Evolutionary conservation across 2,329 filamentous ascomycete genomes (phyloP), one percentile per base, ranked within the genome.

Genomic region (Cladosporium sp.): DNA sequence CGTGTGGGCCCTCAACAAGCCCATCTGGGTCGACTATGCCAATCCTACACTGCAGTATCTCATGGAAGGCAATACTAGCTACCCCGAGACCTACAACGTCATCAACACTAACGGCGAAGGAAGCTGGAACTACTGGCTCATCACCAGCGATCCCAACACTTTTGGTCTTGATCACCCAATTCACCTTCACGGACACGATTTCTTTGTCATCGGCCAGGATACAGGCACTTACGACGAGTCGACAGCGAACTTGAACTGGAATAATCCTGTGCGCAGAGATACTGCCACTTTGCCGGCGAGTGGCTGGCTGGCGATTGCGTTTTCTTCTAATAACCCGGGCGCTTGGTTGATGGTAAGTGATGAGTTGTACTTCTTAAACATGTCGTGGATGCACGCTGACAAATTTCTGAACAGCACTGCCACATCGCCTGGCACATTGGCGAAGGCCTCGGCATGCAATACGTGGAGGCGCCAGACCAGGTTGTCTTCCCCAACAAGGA

Each of bases 381-480:
- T 24, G 24, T 24, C 24, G 24, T 24, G 24, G 24, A 24, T 24
- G 24, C 24, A 12, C 18, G 21, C 58, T 32, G 8, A 54, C 52
- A 51, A 5, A 26, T 52, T n/a, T 30, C n/a, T 21, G 24, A 38
- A 58, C 55, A 64, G 61, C 61, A 74, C 65, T 74, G 68, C 52
- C 60, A 73, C 61, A 68, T 74, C 30, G 73, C 61, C 3, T 57
- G 51, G 86, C 87, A 89, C 71, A 83, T 88, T 24, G 81, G 82
- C 72, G 85, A 86, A 78, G 87, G 86, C 34, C 78, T 90, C 21
- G 80, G 79, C 7, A 75, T 86, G 38, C 82, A 87, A 72, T 86
- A 87, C 70, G 69, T 87, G 11, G 86, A 84, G 71, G 71, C 78
- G 38, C 72, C 75, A 65, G 71, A 72, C 26, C 67, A 74, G 59